phyloP scores from a whole-genome alignment of 1,284 basidiomycete species.

The Ceratobasidium sp. region DNA sequence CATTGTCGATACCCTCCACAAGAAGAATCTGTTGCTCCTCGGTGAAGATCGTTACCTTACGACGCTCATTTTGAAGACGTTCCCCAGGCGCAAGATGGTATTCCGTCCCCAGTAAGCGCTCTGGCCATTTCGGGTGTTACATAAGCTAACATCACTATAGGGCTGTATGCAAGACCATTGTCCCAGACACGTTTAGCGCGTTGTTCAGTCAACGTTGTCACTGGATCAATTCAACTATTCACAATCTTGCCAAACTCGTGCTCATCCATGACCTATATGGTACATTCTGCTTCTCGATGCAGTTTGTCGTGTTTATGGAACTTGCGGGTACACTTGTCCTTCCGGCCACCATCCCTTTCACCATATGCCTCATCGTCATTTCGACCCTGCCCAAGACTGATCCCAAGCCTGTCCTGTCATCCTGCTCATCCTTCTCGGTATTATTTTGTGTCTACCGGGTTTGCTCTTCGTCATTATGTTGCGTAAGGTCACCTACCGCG shows the following conservation, averaged over 20 bases:
- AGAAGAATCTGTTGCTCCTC: slow-evolving; percentile 96
- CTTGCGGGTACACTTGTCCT: slow-evolving; percentile 93
- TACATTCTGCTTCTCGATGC: slow-evolving; percentile 97
- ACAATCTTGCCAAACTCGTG: slow-evolving; percentile 93
- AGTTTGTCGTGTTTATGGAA: slow-evolving; percentile 98
- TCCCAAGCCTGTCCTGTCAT: slow-evolving; percentile 76
- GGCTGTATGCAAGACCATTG: slow-evolving; percentile 96
- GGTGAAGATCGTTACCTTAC: slow-evolving; percentile 99
- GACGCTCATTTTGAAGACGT: slow-evolving; percentile 94
- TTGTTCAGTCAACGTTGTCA: slow-evolving; percentile 95
- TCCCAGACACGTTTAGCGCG: slow-evolving; percentile 93
- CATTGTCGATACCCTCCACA: slow-evolving; percentile 96
- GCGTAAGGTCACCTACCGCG: slow-evolving; percentile 89
- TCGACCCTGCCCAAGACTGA: slow-evolving; percentile 76
- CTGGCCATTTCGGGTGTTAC: background rate
- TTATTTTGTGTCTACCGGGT: slow-evolving; percentile 95
- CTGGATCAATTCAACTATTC: slow-evolving; percentile 99
- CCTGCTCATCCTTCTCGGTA: slow-evolving; percentile 90
- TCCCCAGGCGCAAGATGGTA: slow-evolving; percentile 98
- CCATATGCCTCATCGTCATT: slow-evolving; percentile 86
- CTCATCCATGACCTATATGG: slow-evolving; percentile 94
- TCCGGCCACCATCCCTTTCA: slow-evolving; percentile 97
- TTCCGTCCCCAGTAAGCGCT: slow-evolving; percentile 81
- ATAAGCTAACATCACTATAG: background rate
- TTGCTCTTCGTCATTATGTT: slow-evolving; percentile 93